Conservation (phyloP, 352 stramenopile species). For the Halophytophthora batemanensis region DNA sequence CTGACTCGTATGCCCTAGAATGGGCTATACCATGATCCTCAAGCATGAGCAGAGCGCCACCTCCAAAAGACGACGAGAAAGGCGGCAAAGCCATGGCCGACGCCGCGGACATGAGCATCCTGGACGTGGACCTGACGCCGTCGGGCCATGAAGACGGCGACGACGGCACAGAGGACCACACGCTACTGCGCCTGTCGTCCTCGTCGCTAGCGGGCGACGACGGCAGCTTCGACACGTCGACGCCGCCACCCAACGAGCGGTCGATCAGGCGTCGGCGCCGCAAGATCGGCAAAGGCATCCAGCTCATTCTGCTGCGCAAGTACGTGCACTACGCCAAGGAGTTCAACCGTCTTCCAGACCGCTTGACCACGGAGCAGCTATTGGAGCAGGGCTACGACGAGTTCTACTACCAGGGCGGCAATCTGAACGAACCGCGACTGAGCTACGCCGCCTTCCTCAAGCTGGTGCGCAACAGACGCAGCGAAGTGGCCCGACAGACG, state of each 20-base stretch:
- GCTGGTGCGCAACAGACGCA: constrained; percentile 60
- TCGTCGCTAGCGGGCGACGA: constrained; percentile 15
- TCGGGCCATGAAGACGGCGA: constrained; percentile 20
- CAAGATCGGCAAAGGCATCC: constrained; percentile 58
- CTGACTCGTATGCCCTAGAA: too few species aligned
- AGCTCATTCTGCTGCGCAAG: constrained; percentile 52
- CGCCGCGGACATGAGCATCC: constrained; percentile 17
- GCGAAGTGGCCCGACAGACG: constrained; percentile 39
- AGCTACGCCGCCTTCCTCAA: constrained; percentile 62
- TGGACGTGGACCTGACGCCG: constrained; percentile 21
- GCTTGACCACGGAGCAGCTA: constrained; percentile 51
- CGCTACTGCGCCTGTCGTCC: constrained; percentile 15
- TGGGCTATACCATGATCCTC: too few species aligned
- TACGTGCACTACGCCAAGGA: constrained; percentile 64
- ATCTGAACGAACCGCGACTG: constrained; percentile 50
- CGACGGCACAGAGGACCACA: constrained; percentile 11
- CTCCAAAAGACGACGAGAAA: too few species aligned
- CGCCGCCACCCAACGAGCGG: constrained; percentile 6
- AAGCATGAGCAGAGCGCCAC: too few species aligned
- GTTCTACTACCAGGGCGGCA: constrained; percentile 65
- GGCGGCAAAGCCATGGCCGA: too few species aligned
- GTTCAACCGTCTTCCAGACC: constrained; percentile 38
- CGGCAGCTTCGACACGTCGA: constrained; percentile 14
- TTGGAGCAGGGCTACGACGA: constrained; percentile 67
- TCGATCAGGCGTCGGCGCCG: constrained; percentile 21